phyloP scores from a whole-genome alignment of 2,329 filamentous ascomycete species.

The Diaporthe sp. region DNA sequence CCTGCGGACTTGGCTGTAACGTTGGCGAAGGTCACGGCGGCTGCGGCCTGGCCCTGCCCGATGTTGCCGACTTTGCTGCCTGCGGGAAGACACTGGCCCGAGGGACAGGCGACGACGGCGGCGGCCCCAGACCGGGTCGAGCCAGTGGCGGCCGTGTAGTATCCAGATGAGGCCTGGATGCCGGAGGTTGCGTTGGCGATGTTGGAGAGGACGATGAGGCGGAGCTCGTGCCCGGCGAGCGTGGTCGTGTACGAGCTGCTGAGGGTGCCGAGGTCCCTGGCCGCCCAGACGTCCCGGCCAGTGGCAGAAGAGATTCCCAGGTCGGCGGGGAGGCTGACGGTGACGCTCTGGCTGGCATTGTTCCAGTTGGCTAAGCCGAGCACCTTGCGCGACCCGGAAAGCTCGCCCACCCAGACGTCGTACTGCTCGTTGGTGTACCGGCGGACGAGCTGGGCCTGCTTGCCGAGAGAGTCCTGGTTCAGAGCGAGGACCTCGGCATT shows the following conservation, averaged over 20 bases:
- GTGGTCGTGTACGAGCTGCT: constrained; percentile 45
- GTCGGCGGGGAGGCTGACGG: constrained; percentile 52
- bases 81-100: constrained; percentile 53
- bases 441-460: constrained; percentile 60
- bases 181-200: constrained; percentile 40
- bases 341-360: constrained; percentile 53
- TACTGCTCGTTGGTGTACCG: constrained; percentile 59
- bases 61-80: constrained; percentile 55
- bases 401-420: constrained; percentile 61
- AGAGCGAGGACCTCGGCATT: constrained; percentile 67
- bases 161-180: constrained; percentile 40
- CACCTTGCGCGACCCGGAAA: constrained; percentile 55
- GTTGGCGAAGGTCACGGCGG: constrained; percentile 47
- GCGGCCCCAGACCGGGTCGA: constrained; percentile 51
- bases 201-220: constrained; percentile 50
- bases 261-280: constrained; percentile 45
- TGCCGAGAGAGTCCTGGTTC: constrained; percentile 65
- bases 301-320: constrained; percentile 52
- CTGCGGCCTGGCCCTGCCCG: constrained; percentile 42
- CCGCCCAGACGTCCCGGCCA: constrained; percentile 53
- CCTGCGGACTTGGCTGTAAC: constrained; percentile 45
- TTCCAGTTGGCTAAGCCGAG: constrained; percentile 62
- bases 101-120: constrained; percentile 46
- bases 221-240: constrained; percentile 52
- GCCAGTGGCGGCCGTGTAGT: constrained; percentile 50